A percentile compares a stretch with the other conserved stretches of the same genome.
Conservation (phyloP, 208 protist genomes). For the Acanthamoeba healyi region DNA sequence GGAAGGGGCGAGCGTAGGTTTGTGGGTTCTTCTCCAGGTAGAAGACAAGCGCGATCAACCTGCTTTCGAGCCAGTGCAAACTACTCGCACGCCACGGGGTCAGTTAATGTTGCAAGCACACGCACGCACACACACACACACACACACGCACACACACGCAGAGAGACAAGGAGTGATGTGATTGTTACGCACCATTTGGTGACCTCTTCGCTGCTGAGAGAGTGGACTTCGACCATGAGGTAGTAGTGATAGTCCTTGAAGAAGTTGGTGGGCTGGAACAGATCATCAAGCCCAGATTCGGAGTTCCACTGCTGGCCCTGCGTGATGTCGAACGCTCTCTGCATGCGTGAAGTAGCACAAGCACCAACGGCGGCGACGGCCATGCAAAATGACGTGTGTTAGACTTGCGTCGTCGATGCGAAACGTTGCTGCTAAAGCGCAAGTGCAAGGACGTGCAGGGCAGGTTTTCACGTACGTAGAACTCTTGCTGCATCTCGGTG, state of each 20-base stretch:
- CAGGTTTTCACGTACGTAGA: neutral
- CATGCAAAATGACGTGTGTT: too few relatives aligned
- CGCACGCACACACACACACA: too few relatives aligned
- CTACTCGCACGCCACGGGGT: neutral
- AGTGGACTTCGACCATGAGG: conserved; percentile 50
- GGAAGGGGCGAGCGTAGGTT: conserved; percentile 63
- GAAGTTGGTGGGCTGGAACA: conserved; percentile 56
- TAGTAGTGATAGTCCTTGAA: conserved; percentile 72
- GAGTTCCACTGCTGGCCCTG: neutral
- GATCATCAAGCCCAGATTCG: neutral
- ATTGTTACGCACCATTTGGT: neutral
- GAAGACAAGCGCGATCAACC: conserved; percentile 15
- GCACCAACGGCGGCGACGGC: neutral
- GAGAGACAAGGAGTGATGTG: neutral
- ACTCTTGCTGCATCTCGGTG: conserved; percentile 46
- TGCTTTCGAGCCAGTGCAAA: conserved; percentile 27
- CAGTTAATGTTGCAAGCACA: neutral
- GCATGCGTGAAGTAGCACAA: neutral
- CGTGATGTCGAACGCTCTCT: conserved; percentile 30
- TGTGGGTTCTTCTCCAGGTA: conserved; percentile 61
- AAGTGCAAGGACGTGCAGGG: too few relatives aligned
- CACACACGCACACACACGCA: too few relatives aligned
- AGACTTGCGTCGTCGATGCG: too few relatives aligned
- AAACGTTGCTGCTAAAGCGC: too few relatives aligned
- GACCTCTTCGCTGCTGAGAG: neutral